phyloP scores from a whole-genome alignment of 768 basidiomycete species.

The Termitomyces sp. region DNA sequence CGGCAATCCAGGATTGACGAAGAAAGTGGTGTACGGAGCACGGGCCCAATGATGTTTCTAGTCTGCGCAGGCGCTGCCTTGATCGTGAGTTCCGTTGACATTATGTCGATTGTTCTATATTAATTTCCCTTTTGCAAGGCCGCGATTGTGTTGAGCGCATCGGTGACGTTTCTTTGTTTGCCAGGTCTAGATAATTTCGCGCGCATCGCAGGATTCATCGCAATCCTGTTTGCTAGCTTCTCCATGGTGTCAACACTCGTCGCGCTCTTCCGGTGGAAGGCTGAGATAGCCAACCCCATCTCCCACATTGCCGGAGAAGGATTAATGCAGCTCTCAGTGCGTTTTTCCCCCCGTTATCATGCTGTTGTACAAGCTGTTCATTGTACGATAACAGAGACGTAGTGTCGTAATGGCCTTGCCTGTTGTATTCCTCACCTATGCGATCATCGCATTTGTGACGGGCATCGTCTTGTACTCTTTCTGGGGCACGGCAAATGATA shows the following conservation, averaged over 20 bases:
- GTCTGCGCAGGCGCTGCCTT: conserved; percentile 62
- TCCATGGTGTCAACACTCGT: conserved; percentile 66
- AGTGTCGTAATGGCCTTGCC: conserved; percentile 68
- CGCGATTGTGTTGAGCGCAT: conserved; percentile 74
- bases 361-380: neutral
- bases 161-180: conserved; percentile 75
- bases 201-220: conserved; percentile 60
- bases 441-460: conserved; percentile 60
- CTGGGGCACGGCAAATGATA: neutral
- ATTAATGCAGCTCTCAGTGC: conserved; percentile 40
- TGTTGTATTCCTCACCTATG: conserved; percentile 67
- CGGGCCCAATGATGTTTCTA: conserved; percentile 56
- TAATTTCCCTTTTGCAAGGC: conserved; percentile 40
- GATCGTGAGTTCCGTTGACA: conserved; percentile 40
- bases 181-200: conserved; percentile 65
- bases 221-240: conserved; percentile 61
- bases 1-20: conserved; percentile 48
- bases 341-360: conserved; percentile 15
- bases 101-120: conserved; percentile 11
- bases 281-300: conserved; percentile 50
- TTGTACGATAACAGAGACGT: conserved; percentile 35
- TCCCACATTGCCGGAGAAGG: conserved; percentile 54
- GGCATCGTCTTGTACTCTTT: conserved; percentile 30
- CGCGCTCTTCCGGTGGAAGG: conserved; percentile 65
- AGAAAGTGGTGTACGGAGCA: conserved; percentile 47